Conservation (phyloP, 2,329 filamentous ascomycete genomes). For the Sphaerulina populicola region DNA sequence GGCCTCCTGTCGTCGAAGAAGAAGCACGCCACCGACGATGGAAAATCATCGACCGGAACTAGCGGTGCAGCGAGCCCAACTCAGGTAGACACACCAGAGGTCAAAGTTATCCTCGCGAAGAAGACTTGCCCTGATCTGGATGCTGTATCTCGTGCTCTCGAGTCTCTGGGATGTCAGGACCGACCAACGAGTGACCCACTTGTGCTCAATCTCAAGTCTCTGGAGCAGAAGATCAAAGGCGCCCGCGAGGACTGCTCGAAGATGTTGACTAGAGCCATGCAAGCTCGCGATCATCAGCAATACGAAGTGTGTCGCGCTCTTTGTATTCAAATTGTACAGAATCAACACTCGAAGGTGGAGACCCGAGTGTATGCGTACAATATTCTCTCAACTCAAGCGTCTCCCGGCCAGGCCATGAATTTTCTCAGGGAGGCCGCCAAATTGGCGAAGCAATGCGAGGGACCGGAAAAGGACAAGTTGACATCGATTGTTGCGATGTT, state of each 20-base stretch:
- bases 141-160: constrained; percentile 17
- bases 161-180: constrained; percentile 10
- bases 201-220: constrained; percentile 8
- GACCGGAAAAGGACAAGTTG: constrained; percentile 15
- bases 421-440: constrained; percentile 17
- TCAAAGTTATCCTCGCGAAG: constrained; percentile 16
- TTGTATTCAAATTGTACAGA: constrained; percentile 20
- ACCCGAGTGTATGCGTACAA: constrained; percentile 24
- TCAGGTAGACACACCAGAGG: constrained; percentile 13
- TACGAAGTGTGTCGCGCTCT: constrained; percentile 20
- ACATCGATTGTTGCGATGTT: constrained; percentile 17
- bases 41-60: background rate
- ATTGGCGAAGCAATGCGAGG: constrained; percentile 13
- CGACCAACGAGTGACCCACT: constrained; percentile 5
- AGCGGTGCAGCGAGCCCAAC: constrained; percentile 8
- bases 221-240: constrained; percentile 14
- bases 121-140: constrained; percentile 16
- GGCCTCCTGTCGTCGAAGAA: constrained; percentile 5
- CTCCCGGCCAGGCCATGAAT: constrained; percentile 15
- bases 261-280: constrained; percentile 20
- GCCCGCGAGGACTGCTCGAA: constrained; percentile 15
- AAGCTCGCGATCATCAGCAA: constrained; percentile 14
- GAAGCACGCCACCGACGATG: background rate
- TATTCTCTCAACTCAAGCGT: constrained; percentile 20
- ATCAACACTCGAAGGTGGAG: constrained; percentile 15